phyloP scores from a whole-genome alignment of 225 moss, liverwort and hornwort genomes.

The Pseudisothecium myosuroides region DNA sequence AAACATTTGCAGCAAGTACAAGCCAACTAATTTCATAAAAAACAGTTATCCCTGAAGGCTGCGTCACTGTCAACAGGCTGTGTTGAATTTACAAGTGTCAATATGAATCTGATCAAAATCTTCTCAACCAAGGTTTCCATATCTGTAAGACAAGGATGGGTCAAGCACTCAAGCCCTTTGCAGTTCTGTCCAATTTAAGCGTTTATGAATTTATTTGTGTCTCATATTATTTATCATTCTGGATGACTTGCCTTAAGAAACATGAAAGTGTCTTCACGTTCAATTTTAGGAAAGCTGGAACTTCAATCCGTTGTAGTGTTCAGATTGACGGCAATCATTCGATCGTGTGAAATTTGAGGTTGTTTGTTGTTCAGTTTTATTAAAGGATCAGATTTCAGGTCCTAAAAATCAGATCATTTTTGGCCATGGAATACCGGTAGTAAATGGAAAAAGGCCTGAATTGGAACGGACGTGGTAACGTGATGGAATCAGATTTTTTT shows the following conservation, averaged over 20 bases:
- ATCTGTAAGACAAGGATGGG: background rate
- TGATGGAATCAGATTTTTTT: background rate
- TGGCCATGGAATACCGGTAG: background rate
- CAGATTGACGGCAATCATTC: background rate
- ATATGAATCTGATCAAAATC: too few species aligned
- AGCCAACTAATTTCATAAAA: too few species aligned
- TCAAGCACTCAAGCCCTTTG: background rate
- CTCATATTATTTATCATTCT: background rate
- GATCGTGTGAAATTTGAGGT: background rate
- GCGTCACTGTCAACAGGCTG: too few species aligned
- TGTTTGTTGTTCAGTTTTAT: background rate
- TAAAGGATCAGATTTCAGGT: too few species aligned
- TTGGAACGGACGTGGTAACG: background rate
- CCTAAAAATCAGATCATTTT: background rate
- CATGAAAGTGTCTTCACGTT: background rate
- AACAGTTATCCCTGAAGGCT: too few species aligned
- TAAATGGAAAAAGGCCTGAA: background rate
- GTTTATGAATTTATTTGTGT: background rate
- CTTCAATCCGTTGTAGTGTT: background rate
- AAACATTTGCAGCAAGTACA: too few species aligned
- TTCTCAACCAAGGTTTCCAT: too few species aligned
- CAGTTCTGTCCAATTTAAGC: too few species aligned
- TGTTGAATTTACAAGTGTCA: too few species aligned
- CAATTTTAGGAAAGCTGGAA: background rate
- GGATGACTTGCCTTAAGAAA: background rate